A percentile compares a stretch with the other conserved stretches of the same genome.
Conservation (phyloP, 805 yeast genomes). For the Candida adriatica region DNA sequence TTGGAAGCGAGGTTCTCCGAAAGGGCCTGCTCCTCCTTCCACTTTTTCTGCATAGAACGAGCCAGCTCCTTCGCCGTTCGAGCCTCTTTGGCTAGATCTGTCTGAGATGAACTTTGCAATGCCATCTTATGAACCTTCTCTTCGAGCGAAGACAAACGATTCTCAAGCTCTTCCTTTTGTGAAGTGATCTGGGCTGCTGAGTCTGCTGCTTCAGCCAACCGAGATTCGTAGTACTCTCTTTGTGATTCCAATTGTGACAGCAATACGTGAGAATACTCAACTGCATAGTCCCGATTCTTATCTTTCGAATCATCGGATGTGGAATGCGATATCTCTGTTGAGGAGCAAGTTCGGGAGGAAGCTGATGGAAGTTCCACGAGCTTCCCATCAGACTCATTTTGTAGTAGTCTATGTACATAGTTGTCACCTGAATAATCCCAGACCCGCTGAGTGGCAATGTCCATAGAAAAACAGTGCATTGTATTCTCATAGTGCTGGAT, state of each 20-base stretch:
- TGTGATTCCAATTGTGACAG: constrained; percentile 82
- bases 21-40: constrained; percentile 41
- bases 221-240: constrained; percentile 69
- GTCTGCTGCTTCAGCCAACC: constrained; percentile 31
- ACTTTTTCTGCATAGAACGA: constrained; percentile 25
- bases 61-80: constrained; percentile 3
- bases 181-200: constrained; percentile 3
- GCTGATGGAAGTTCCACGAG: constrained; percentile 55
- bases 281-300: constrained; percentile 52
- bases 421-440: constrained; percentile 94
- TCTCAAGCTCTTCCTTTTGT: constrained; percentile 1
- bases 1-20: constrained; percentile 34
- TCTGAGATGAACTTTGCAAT: constrained; percentile 6
- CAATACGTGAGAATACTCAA: constrained; percentile 75
- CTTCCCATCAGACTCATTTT: constrained; percentile 85
- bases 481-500: constrained; percentile 71
- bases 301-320: constrained; percentile 18
- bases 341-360: constrained; percentile 2
- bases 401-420: constrained; percentile 80
- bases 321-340: not conserved
- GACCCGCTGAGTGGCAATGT: constrained; percentile 71
- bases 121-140: not conserved
- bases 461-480: constrained; percentile 90
- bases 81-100: constrained; percentile 11
- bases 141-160: not conserved